Evolutionary conservation across 352 stramenopile species (phyloP).

Genomic region (Thraustochytrium striatum): DNA sequence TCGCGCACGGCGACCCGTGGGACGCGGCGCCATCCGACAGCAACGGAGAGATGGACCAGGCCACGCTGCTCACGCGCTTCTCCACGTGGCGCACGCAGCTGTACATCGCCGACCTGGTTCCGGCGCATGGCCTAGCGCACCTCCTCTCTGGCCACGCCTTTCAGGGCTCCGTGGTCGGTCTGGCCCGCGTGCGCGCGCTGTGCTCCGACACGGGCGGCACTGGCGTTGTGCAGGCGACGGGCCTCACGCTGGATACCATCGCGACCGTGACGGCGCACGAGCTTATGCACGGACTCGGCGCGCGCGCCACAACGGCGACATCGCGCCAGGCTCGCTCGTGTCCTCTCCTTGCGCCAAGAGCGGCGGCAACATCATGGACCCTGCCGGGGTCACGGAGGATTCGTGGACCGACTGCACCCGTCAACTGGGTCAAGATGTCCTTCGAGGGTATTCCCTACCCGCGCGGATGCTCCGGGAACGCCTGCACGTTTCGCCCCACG

Average conservation of each 20-base stretch:
- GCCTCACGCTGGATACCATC: neutral
- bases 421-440: constrained; percentile 41
- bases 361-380: too few relatives aligned
- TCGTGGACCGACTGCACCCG: too few relatives aligned
- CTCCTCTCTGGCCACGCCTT: constrained; percentile 40
- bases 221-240: constrained; percentile 35
- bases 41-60: constrained; percentile 12
- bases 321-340: too few relatives aligned
- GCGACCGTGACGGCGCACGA: constrained; percentile 45
- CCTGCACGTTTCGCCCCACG: neutral
- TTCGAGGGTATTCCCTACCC: constrained; percentile 26
- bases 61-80: constrained; percentile 13
- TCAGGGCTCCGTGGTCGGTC: constrained; percentile 3
- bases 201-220: constrained; percentile 10
- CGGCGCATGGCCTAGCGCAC: constrained; percentile 24
- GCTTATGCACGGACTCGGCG: constrained; percentile 45
- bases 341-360: too few relatives aligned
- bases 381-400: constrained; percentile 23
- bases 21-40: neutral
- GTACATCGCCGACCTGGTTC: neutral
- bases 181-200: constrained; percentile 22
- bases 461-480: neutral
- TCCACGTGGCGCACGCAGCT: constrained; percentile 28
- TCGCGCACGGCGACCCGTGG: constrained; percentile 40
- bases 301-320: neutral